Conservation (phyloP, 768 basidiomycete genomes). For the Coprinopsis marcescibilis region DNA sequence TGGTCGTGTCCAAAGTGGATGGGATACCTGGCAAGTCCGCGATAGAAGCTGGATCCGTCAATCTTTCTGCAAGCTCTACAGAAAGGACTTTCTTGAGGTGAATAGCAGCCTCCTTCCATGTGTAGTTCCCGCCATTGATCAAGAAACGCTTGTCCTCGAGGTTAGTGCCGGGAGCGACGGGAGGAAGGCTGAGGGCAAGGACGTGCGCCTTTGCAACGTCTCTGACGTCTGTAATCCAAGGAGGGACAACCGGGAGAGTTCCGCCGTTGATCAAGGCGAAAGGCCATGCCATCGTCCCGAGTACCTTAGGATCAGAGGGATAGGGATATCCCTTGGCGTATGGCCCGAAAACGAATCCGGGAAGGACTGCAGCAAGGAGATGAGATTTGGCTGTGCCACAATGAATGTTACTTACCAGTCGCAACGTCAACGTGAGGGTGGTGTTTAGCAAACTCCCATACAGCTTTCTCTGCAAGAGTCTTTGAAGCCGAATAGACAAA, state of each 20-base stretch:
- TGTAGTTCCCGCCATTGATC: slow-evolving; percentile 20
- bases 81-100: slow-evolving; percentile 21
- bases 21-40: slow-evolving; percentile 6
- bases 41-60: slow-evolving; percentile 11
- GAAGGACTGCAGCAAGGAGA: slow-evolving; percentile 23
- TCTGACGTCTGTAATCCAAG: slow-evolving; percentile 29
- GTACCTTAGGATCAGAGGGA: slow-evolving; percentile 17
- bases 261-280: slow-evolving; percentile 23
- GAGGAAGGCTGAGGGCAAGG: slow-evolving; percentile 23
- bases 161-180: slow-evolving; percentile 5
- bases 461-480: slow-evolving; percentile 32
- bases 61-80: slow-evolving; percentile 13
- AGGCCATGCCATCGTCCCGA: slow-evolving; percentile 27
- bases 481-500: slow-evolving; percentile 38
- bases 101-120: slow-evolving; percentile 26
- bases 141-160: slow-evolving; percentile 27
- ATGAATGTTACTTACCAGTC: slow-evolving; percentile 25
- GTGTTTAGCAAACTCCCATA: slow-evolving; percentile 34
- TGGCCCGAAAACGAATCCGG: slow-evolving; percentile 33
- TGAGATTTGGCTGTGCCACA: background rate
- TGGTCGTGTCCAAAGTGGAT: slow-evolving; percentile 12
- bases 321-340: slow-evolving; percentile 26
- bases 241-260: slow-evolving; percentile 18
- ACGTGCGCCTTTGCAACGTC: slow-evolving; percentile 31
- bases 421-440: slow-evolving; percentile 34